These are phyloP conservation scores for Lycium ferocissimum DNA, from an alignment of 257 asterid genomes.

Conservation along the genomic window DNA sequence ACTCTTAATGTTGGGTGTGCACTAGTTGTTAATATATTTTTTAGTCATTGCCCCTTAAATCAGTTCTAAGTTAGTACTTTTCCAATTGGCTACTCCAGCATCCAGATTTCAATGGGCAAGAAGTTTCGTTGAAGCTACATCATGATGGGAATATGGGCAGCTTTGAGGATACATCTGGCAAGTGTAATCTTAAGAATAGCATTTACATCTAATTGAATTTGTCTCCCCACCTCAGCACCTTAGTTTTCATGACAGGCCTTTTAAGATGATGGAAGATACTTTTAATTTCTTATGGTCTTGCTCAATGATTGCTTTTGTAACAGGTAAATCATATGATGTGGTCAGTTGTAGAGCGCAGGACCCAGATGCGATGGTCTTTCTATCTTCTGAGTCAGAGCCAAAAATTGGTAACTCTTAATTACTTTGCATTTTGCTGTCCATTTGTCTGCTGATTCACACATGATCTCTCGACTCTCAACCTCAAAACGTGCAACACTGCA, in stretches of 20 bases:
- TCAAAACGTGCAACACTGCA: background rate
- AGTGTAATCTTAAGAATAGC: conserved; percentile 27
- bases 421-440: background rate
- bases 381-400: conserved; percentile 56
- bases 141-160: conserved; percentile 58
- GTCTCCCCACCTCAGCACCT: conserved; percentile 3
- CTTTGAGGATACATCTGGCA: conserved; percentile 61
- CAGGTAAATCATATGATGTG: conserved; percentile 72
- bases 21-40: conserved; percentile 6
- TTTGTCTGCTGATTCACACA: background rate
- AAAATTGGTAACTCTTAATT: conserved; percentile 55
- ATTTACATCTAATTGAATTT: background rate
- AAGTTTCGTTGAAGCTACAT: conserved; percentile 52
- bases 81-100: conserved; percentile 46
- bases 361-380: conserved; percentile 57
- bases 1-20: background rate
- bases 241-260: background rate
- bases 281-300: background rate
- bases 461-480: background rate
- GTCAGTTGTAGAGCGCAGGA: conserved; percentile 54
- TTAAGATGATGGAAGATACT: background rate
- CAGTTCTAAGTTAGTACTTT: background rate
- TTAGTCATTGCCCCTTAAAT: background rate
- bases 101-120: conserved; percentile 60
- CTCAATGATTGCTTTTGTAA: conserved; percentile 23